Base-by-base conservation (phyloP, 1,139 yeast genomes). In the Magnusiomyces sp. region DNA sequence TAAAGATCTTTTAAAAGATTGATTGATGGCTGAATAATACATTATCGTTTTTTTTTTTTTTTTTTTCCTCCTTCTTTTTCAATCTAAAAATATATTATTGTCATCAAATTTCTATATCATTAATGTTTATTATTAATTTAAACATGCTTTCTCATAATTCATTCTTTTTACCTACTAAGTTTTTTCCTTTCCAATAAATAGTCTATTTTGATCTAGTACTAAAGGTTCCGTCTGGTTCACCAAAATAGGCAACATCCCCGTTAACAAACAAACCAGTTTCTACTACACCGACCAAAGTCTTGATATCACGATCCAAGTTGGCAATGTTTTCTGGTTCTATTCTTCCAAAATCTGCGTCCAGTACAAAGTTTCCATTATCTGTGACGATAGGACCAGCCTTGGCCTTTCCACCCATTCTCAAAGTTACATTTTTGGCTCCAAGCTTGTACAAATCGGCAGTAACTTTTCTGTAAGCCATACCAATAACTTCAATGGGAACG, bases 331-430 rank as follows among this genome's bases (percentile, higher is more conserved):
- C 65, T 3, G 90, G 84, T 58, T 83, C 80, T 49, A 94, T 79
- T 51, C 76, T 77, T 33, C 96, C 97, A 63, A 94, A 92, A 65
- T 89, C 90, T 32, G 96, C 95, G 69, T 94, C 99, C 54, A 94
- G 78, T 56, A 94, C 76, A 64, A 89, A 87, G 69, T 90, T 92
- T 67, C 90, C 89, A 70, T 94, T 94, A 67, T 94, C 99, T 40
- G 98, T 90, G 54, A 94, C 85, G n/a, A 89, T 83, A 7, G 98
- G 98, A 17, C 99, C 99, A 5, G 98, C 98, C 70, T 94, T 94
- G 38, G 95, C 89, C 50, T 81, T 72, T 16, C 88, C 90, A 46
- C 97, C 98, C 59, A 83, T 82, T 68, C 99, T 80, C 60, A 94
- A 77, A 4, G 65, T 70, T 27, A 87, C 83, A 5, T 67, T 70